Base-by-base conservation (phyloP, 306 rosid genomes). In the Quercus dentata region DNA sequence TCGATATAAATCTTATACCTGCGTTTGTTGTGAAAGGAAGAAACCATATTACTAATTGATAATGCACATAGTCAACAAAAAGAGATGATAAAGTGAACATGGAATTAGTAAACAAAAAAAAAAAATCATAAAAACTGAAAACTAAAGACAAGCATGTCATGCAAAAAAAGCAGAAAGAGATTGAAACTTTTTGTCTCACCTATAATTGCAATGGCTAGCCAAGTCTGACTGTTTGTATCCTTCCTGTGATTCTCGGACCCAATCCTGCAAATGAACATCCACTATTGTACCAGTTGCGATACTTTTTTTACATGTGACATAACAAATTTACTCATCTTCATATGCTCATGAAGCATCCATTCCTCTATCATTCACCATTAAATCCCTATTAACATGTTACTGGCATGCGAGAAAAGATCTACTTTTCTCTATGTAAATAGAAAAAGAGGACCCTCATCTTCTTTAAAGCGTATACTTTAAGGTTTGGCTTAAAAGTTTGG, bases 1-100 rank as follows among this genome's bases (percentile, higher is more conserved):
- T 95, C 99, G 55, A 91, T 91, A 80, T 95, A 93, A 55, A 95
- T 90, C 90, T 95, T 95, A 71, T 91, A 95, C 81, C 97, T 95
- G 82, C 81, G 83, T 56, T 4, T 23, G 77, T 19, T 62, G 44
- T 35, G 61, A 17, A 31, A 79, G 51, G 19, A 33, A 41, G 56
- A 33, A 64, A 64, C 38, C 35, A 35, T 68, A 58, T 20, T 14
- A 30, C 4, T 25, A 38, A 44, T 17, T 79, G 14, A 74, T 19
- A 68, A 6, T 63, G 33, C 1, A 59, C 9, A 76, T 41, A 23
- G 17, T 19, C 6, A 54, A 31, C 2, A 3, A 27, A 30, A 35
- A 8, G 14, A 14, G 35, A 33, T 9, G 9, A 28, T 5, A 4
- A 56, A 71, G 59, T 52, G n/a, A 27, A 21, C 74, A 46, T 3